These are phyloP conservation scores for Botrytis tulipae DNA, from an alignment of 2,329 filamentous ascomycete species.

Conservation along the genomic window DNA sequence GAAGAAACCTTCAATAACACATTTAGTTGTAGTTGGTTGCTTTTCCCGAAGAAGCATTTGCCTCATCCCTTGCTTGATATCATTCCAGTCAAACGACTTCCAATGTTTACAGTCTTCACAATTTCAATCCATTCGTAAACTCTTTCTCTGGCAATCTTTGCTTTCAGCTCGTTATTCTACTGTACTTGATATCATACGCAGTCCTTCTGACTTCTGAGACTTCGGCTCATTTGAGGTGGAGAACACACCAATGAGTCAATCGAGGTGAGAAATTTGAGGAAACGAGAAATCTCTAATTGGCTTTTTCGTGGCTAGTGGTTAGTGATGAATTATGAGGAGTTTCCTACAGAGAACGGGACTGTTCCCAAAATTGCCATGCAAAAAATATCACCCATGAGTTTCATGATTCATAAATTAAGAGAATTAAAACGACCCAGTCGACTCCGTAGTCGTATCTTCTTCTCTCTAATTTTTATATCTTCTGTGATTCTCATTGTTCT, in stretches of 20 bases:
- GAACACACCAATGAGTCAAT: background rate
- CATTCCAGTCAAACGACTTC: background rate
- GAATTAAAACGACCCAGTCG: conserved; percentile 28
- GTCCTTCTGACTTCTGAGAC: background rate
- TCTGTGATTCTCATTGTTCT: conserved; percentile 23
- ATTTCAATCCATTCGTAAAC: background rate
- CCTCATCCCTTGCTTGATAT: background rate
- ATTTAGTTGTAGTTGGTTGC: background rate
- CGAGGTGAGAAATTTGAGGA: background rate
- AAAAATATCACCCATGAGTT: conserved; percentile 23
- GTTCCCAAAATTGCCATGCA: background rate
- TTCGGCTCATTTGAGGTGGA: background rate
- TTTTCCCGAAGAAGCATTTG: background rate
- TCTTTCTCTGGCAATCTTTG: background rate
- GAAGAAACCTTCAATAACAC: background rate
- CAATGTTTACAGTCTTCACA: background rate
- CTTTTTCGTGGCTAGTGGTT: background rate
- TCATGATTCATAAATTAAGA: conserved; percentile 25
- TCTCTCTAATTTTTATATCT: conserved; percentile 19
- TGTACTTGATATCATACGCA: background rate
- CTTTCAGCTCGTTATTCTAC: background rate
- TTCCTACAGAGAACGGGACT: background rate
- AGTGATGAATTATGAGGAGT: conserved; percentile 13
- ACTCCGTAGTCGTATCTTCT: conserved; percentile 25
- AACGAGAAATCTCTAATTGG: background rate